These are phyloP conservation scores for Liriodendron chinense DNA, from an alignment of 164 flowering plant genomes.

Conservation along the genomic window DNA sequence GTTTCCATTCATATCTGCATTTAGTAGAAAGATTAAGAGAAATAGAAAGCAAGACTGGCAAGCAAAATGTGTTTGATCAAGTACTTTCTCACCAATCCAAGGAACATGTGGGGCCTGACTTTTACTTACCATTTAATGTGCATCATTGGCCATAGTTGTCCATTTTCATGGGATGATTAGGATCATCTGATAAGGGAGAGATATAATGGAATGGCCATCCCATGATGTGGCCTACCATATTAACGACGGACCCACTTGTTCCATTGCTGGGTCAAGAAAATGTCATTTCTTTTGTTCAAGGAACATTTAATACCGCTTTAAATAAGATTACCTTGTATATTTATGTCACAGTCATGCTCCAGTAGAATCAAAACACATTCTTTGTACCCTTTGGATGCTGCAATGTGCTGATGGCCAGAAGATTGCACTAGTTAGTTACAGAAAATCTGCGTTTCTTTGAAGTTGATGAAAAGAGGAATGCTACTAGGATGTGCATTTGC, in stretches of 20 bases:
- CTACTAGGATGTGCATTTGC: not conserved
- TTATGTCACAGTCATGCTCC: constrained; percentile 59
- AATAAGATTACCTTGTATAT: constrained; percentile 46
- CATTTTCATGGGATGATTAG: too few species aligned
- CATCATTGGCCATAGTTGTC: too few species aligned
- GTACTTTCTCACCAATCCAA: not conserved
- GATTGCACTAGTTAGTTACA: not conserved
- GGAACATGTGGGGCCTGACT: not conserved
- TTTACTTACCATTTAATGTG: too few species aligned
- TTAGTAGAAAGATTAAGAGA: not conserved
- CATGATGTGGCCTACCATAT: too few species aligned
- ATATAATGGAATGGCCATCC: too few species aligned
- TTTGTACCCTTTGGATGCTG: constrained; percentile 83
- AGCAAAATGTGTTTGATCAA: not conserved
- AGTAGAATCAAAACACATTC: constrained; percentile 73
- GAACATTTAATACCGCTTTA: too few species aligned
- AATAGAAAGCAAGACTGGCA: not conserved
- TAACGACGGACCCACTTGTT: too few species aligned
- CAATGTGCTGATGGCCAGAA: constrained; percentile 57
- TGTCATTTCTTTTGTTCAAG: too few species aligned
- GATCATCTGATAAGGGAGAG: too few species aligned
- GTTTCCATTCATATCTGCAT: constrained; percentile 66
- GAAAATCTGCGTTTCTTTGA: not conserved
- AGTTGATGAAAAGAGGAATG: not conserved
- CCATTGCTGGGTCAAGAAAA: too few species aligned